Evolutionary conservation across 345 rosid species (phyloP).

Genomic region (Arabis alpina): DNA sequence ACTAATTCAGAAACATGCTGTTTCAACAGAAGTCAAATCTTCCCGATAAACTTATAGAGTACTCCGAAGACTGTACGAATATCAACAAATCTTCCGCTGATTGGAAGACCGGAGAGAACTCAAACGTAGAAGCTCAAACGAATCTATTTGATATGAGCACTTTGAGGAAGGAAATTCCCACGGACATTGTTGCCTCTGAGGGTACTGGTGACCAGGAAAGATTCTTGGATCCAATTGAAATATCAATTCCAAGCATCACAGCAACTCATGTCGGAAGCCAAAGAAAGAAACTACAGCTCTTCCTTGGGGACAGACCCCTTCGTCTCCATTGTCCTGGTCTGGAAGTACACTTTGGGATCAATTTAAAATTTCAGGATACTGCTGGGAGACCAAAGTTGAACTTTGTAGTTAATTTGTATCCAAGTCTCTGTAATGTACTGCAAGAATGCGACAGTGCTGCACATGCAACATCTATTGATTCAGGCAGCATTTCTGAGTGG

Average conservation of each 20-base stretch:
- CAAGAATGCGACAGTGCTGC: conserved; percentile 64
- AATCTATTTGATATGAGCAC: neutral
- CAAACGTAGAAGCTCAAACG: too few species aligned
- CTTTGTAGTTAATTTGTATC: conserved; percentile 61
- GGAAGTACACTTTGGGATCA: conserved; percentile 67
- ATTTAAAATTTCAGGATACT: conserved; percentile 50
- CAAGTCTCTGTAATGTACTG: conserved; percentile 58
- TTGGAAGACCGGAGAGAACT: too few species aligned
- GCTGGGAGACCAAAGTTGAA: conserved; percentile 72
- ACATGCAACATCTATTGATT: conserved; percentile 48
- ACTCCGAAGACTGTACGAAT: too few species aligned
- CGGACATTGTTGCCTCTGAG: neutral
- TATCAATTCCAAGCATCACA: too few species aligned
- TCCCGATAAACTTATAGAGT: too few species aligned
- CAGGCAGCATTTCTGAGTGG: conserved; percentile 75
- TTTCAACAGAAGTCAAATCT: too few species aligned
- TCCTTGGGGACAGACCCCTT: conserved; percentile 50
- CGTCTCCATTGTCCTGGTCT: conserved; percentile 61
- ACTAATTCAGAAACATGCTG: too few species aligned
- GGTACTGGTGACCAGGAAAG: neutral
- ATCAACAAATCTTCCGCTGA: too few species aligned
- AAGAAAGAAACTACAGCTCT: conserved; percentile 50
- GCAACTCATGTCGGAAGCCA: conserved; percentile 57
- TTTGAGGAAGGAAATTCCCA: neutral
- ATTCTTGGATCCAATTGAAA: neutral